phyloP scores from a whole-genome alignment of 495 filamentous ascomycete genomes.

The Daldinia grandis region DNA sequence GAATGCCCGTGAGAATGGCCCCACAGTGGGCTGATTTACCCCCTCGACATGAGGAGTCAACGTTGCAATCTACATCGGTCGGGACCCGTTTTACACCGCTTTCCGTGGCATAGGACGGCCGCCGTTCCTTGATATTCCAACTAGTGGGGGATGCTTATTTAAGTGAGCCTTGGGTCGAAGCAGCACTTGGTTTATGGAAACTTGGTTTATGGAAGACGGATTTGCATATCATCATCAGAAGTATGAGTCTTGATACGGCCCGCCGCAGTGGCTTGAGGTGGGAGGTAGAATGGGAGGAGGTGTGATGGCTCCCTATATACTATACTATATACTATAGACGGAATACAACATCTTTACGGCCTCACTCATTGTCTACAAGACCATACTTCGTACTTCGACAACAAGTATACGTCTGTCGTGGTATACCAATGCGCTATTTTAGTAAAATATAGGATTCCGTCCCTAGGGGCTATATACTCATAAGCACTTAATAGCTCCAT shows the following conservation, averaged over 20 bases:
- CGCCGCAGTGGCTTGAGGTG: not conserved
- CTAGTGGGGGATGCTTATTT: not conserved
- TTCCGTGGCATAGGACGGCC: not conserved
- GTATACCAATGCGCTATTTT: not conserved
- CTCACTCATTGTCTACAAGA: not conserved
- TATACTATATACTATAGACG: not conserved
- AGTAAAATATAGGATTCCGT: not conserved
- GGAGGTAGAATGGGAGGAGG: not conserved
- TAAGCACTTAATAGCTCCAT: not conserved
- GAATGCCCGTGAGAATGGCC: not conserved
- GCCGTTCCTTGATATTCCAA: not conserved
- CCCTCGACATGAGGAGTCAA: not conserved
- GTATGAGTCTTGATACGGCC: not conserved
- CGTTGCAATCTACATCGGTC: not conserved
- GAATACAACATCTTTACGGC: not conserved
- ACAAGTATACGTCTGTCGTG: not conserved
- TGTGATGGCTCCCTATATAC: not conserved
- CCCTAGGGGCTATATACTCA: not conserved
- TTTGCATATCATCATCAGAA: not conserved
- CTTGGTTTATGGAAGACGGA: not conserved
- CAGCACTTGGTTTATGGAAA: not conserved
- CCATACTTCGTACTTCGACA: not conserved
- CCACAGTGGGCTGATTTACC: not conserved
- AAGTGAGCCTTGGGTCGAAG: not conserved
- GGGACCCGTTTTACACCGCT: not conserved